A percentile compares a stretch with the other conserved stretches of the same genome.
These are phyloP conservation scores for Patellaria atrata DNA, from an alignment of 495 filamentous ascomycete species.

Conservation along the genomic window DNA sequence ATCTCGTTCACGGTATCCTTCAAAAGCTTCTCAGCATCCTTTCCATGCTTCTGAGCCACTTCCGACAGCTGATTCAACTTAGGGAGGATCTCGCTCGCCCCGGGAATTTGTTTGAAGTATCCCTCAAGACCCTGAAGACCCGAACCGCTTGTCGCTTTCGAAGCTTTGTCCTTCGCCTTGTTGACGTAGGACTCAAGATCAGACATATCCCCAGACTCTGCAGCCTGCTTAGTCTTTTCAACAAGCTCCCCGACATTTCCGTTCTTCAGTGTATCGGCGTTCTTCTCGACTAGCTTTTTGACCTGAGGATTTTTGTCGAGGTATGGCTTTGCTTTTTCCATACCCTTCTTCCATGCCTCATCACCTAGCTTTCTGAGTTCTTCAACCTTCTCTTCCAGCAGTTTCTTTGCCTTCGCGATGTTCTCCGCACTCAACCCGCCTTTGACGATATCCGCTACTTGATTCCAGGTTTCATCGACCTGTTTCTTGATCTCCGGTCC, in stretches of 20 bases:
- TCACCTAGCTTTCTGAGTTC: constrained; percentile 46
- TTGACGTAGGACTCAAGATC: constrained; percentile 45
- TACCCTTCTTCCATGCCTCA: constrained; percentile 47
- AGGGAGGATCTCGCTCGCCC: constrained; percentile 39
- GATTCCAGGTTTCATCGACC: constrained; percentile 47
- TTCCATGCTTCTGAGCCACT: constrained; percentile 41
- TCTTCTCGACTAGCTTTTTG: constrained; percentile 48
- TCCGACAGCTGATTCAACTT: constrained; percentile 40
- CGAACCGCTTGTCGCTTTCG: too few species aligned
- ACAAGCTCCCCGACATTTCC: constrained; percentile 42
- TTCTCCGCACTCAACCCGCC: constrained; percentile 36
- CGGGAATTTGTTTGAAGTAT: constrained; percentile 38
- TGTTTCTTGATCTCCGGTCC: constrained; percentile 57
- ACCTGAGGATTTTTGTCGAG: constrained; percentile 53
- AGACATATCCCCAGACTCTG: constrained; percentile 38
- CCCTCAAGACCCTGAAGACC: constrained; percentile 28
- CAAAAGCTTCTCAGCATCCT: constrained; percentile 44
- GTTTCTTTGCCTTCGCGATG: constrained; percentile 36
- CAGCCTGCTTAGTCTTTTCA: constrained; percentile 38
- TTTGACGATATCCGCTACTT: constrained; percentile 41
- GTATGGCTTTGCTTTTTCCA: constrained; percentile 45
- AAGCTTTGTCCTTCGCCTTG: constrained; percentile 37
- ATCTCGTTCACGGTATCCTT: constrained; percentile 44
- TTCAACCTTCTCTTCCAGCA: constrained; percentile 51
- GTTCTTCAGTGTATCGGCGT: constrained; percentile 43